Evolutionary conservation across 2,329 filamentous ascomycete species (phyloP), one percentile per base, ranked within the genome.

Genomic region (Alternaria angustiovoidea): DNA sequence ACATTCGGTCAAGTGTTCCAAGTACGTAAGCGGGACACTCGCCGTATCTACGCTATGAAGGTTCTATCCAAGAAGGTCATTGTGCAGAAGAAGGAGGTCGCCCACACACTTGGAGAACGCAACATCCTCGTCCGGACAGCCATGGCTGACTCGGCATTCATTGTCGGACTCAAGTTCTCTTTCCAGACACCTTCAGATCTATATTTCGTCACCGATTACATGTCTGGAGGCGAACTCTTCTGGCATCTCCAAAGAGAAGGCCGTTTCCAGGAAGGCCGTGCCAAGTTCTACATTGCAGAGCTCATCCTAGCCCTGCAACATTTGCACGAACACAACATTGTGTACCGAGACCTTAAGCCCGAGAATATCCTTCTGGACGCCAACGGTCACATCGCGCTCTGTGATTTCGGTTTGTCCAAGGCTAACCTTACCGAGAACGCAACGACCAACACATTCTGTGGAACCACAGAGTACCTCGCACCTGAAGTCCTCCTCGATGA

Each of bases 11-110:
- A 99, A 78, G 95, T 99, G 2, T 99, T 98, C 77, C 95, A 99
- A 78, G 95, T 99, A 7, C 90, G 93, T 71, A 99, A 99, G 86
- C 95, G 92, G 83, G 95, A 99, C 77, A 97, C 94, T 0, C 89
- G 89, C 72, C 90, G 95, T 44, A 97, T 99, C 62, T 99, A 99
- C 75, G 95, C 95, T 63, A 99, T 99, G 95, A 99, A 99, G 80
- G 94, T 99, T 2, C 84, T 99, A 32, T 97, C 95, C 51, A 99
- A 99, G 85, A 99, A 99, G 84, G 95, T 99, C 54, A 99, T 99
- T 73, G 95, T 99, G 26, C 95, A 99, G 81, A 99, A 99, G 87
- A 99, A 99, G 81, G 95, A 99, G 79, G 93, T 99, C 51, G 93
- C 94, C 16, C 95, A 99, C 77, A 99, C 95, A 0, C 89, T 99